These are phyloP conservation scores for Entomortierella beljakovae DNA, from an alignment of 192 early-diverging fungal genomes.

Conservation along the genomic window DNA sequence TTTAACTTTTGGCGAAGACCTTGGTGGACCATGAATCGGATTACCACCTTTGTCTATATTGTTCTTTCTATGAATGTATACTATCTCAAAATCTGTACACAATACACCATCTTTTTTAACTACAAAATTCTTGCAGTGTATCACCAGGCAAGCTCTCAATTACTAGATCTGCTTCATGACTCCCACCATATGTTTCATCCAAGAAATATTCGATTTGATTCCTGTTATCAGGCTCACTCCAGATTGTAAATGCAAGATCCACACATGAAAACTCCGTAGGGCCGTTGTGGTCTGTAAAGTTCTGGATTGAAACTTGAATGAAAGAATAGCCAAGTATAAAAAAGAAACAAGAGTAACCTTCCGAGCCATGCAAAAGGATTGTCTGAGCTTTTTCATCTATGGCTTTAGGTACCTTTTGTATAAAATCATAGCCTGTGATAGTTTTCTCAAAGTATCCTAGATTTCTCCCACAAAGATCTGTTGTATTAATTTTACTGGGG, in stretches of 20 bases:
- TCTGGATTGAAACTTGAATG: conserved; percentile 33
- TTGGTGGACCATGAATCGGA: too few relatives aligned
- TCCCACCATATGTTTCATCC: conserved; percentile 22
- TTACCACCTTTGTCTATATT: too few relatives aligned
- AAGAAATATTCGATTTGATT: conserved; percentile 42
- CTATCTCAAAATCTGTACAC: too few relatives aligned
- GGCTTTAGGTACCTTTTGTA: not conserved
- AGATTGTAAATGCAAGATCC: conserved; percentile 30
- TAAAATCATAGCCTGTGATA: conserved; percentile 2
- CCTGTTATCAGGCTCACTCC: conserved; percentile 2
- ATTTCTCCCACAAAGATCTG: too few relatives aligned
- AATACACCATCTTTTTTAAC: too few relatives aligned
- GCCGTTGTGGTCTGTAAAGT: conserved; percentile 23
- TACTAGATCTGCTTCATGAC: conserved; percentile 23
- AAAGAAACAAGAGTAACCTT: conserved; percentile 26
- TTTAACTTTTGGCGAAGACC: too few relatives aligned
- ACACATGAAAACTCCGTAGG: conserved; percentile 16
- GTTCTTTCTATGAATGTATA: too few relatives aligned
- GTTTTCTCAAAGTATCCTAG: too few relatives aligned
- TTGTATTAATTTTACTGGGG: too few relatives aligned
- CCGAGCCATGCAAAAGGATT: conserved; percentile 9
- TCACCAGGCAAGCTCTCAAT: too few relatives aligned
- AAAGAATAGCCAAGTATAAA: conserved; percentile 28
- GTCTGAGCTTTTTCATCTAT: not conserved
- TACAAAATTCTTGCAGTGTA: too few relatives aligned